Conservation (phyloP, 495 filamentous ascomycete species). For the Aspergillus heteromorphus region DNA sequence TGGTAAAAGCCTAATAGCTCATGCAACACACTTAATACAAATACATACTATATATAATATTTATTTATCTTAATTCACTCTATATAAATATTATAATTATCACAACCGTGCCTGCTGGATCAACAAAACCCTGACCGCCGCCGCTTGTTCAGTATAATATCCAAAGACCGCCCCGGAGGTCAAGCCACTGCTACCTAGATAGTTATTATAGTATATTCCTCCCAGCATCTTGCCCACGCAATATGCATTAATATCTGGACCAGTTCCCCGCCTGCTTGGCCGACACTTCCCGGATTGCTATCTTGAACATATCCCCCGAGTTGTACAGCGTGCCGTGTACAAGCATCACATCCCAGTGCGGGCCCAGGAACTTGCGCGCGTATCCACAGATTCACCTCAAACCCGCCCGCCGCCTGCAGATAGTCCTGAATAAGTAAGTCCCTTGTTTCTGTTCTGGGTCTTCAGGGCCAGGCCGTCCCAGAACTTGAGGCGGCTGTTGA, state of each 20-base stretch:
- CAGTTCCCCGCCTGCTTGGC: constrained; percentile 52
- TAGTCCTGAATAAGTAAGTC: constrained; percentile 48
- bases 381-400: constrained; percentile 52
- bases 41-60: no score
- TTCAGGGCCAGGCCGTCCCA: constrained; percentile 56
- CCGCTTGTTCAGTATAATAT: constrained; percentile 42
- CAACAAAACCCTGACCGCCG: constrained; percentile 14
- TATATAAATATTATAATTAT: no score
- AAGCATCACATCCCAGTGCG: constrained; percentile 54
- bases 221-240: constrained; percentile 60
- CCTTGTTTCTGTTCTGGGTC: constrained; percentile 53
- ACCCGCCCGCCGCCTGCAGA: constrained; percentile 49
- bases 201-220: constrained; percentile 59
- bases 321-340: constrained; percentile 60
- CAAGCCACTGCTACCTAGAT: constrained; percentile 58
- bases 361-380: constrained; percentile 55
- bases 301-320: constrained; percentile 46
- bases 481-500: constrained; percentile 52
- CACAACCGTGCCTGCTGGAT: not conserved
- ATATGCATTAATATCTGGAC: constrained; percentile 54
- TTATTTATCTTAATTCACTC: no score
- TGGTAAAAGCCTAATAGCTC: no score
- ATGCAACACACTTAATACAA: no score
- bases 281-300: constrained; percentile 43
- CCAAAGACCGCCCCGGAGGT: constrained; percentile 56